These are phyloP conservation scores for Sporisorium scitamineum DNA, from an alignment of 1,284 basidiomycete genomes.

Conservation along the genomic window DNA sequence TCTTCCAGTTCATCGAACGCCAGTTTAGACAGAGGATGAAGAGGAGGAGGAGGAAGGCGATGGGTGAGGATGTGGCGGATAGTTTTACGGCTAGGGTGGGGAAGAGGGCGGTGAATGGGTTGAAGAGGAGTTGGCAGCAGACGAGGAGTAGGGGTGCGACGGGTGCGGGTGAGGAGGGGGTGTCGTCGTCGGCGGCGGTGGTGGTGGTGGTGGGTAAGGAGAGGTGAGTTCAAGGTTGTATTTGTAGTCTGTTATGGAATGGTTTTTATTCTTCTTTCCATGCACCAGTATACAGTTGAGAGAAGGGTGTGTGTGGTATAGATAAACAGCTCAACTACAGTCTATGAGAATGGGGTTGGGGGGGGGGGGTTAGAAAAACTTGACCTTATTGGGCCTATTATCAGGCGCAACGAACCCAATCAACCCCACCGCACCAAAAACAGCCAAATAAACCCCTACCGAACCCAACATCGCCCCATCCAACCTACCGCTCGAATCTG, in stretches of 20 bases:
- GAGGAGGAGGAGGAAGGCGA: slow-evolving; percentile 46
- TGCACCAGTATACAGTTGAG: no score
- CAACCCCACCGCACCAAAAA: slow-evolving; percentile 40
- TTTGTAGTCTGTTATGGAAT: background rate
- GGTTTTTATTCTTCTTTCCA: no score
- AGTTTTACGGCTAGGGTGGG: slow-evolving; percentile 22
- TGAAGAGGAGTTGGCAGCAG: slow-evolving; percentile 14
- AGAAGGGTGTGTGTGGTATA: no score
- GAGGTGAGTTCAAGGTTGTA: slow-evolving; percentile 1
- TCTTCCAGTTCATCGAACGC: slow-evolving; percentile 63
- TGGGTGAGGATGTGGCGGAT: slow-evolving; percentile 49
- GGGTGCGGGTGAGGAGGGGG: background rate
- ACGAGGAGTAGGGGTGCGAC: background rate
- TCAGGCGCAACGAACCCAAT: slow-evolving; percentile 38
- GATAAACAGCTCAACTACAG: no score
- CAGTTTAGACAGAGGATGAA: slow-evolving; percentile 60
- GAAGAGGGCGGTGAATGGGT: slow-evolving; percentile 2
- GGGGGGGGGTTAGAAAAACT: slow-evolving; percentile 21
- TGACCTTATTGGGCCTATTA: slow-evolving; percentile 16
- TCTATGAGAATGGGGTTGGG: no score
- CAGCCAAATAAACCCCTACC: slow-evolving; percentile 25
- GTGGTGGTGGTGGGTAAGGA: no score
- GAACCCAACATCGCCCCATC: slow-evolving; percentile 35
- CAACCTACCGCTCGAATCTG: slow-evolving; percentile 43
- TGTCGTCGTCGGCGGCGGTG: background rate